Conservation (phyloP, 225 moss, liverwort and hornwort species). For the Pleurozium schreberi region DNA sequence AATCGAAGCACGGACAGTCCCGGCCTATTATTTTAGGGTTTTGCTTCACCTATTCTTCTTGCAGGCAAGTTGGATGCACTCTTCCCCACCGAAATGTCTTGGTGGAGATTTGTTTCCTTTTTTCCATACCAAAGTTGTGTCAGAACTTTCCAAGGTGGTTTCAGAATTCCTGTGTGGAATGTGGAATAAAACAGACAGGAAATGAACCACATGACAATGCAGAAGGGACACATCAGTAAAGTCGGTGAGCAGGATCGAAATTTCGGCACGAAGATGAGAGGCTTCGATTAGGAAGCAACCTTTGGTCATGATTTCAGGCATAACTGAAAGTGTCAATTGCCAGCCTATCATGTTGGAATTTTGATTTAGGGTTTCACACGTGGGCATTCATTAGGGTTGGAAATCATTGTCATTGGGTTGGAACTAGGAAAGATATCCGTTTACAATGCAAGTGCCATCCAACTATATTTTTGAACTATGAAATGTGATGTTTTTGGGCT, state of each 20-base stretch:
- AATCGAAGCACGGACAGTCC: neutral
- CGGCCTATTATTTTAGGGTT: neutral
- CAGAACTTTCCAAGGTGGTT: neutral
- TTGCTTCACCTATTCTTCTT: neutral
- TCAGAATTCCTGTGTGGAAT: neutral
- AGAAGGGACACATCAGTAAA: slow-evolving; percentile 11
- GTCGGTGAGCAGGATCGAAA: neutral
- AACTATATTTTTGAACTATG: neutral
- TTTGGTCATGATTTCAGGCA: neutral
- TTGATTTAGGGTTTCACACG: neutral
- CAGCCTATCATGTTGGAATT: neutral
- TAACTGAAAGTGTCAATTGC: neutral
- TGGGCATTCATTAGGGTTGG: neutral
- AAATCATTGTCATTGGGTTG: neutral
- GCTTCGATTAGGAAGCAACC: neutral
- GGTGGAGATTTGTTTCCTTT: neutral
- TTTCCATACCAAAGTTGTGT: neutral
- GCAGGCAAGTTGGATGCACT: neutral
- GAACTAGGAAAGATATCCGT: neutral
- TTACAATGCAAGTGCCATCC: neutral
- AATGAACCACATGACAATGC: slow-evolving; percentile 1
- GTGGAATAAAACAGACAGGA: neutral
- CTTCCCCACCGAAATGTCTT: neutral
- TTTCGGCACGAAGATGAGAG: neutral
- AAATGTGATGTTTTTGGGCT: neutral